Evolutionary conservation across 257 asterid species (phyloP), one percentile per base, ranked within the genome.

Genomic region (Solanum clarkiae): DNA sequence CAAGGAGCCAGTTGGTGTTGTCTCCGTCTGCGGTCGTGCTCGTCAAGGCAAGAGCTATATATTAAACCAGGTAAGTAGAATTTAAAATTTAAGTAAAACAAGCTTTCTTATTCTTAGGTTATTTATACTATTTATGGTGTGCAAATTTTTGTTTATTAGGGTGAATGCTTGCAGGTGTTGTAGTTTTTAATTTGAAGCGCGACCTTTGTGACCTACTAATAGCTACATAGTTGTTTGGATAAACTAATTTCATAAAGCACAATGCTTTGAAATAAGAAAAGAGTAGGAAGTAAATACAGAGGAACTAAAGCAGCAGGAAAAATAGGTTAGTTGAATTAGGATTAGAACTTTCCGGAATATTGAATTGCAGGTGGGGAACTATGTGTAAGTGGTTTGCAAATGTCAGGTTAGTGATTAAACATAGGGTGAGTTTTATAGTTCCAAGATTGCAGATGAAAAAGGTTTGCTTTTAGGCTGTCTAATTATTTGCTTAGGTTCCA

Each of bases 21-120:
- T 97, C 59, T 95, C 99, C 71, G 99, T 97, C 2, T 97, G 99
- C 57, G 99, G 99, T 51, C 99, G 99, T 54, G 99, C 99, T 83
- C 98, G 98, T n/a, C 99, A 97, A 86, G 99, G 99, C 83, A 97
- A 97, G 92, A 97, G 99, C 88, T 95, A 85, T 63, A 91, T 97
- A 80, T 84, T 97, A 17, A 97, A 97, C 89, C 98, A 97, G 99
- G 99, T 95, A 74, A 60, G 24, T 88, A 4, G 6, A 24, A 47
- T 83, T 83, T 26, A 13, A 11, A 10, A 51, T 53, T 62, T 59
- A 65, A 80, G 56, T 63, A 54, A 42, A 70, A 54, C 54, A 70
- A 42, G 17, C 17, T 2, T 70, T 70, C 26, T 59, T 59, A 4
- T 68, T 16, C 45, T 32, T 69, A 40, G 80, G 54, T 42, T 70